Percentiles rank a stretch among this genome's conserved stretches.
Evolutionary conservation across 177 flowering plant species (phyloP).

Genomic region (Vitis hybrid): DNA sequence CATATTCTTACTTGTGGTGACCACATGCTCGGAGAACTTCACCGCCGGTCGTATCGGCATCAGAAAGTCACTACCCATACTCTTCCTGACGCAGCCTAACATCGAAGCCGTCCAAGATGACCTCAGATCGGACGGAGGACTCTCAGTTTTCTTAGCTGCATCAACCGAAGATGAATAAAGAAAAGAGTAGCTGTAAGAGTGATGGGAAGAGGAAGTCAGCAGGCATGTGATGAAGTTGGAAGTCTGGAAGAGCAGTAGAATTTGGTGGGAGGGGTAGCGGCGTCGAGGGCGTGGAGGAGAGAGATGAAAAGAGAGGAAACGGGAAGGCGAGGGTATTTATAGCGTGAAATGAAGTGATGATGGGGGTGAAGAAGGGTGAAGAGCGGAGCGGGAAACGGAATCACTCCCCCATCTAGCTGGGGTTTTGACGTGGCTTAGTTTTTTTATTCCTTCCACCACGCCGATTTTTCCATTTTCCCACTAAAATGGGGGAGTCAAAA

Average conservation of each 20-base stretch:
- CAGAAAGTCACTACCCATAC: neutral
- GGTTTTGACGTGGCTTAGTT: constrained; percentile 9
- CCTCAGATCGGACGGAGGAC: too few relatives aligned
- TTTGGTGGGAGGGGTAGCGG: neutral
- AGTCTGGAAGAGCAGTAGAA: neutral
- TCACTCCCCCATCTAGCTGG: neutral
- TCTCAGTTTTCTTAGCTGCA: too few relatives aligned
- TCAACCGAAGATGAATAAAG: neutral
- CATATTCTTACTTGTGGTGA: constrained; percentile 18
- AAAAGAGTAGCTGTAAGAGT: neutral
- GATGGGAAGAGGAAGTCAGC: neutral
- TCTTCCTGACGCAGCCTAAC: neutral
- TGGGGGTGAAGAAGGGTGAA: neutral
- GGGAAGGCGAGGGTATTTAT: neutral
- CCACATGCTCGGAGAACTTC: constrained; percentile 25
- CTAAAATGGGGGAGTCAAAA: too few relatives aligned
- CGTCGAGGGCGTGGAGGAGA: neutral
- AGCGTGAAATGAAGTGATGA: neutral
- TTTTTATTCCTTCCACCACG: neutral
- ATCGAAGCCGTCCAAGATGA: neutral
- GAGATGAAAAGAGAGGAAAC: neutral
- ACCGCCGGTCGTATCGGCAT: neutral
- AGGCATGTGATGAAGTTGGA: neutral
- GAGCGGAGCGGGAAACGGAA: neutral
- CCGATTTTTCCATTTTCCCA: neutral